These are phyloP conservation scores for Saturnispora sekii DNA, from an alignment of 805 yeast genomes.

Conservation along the genomic window DNA sequence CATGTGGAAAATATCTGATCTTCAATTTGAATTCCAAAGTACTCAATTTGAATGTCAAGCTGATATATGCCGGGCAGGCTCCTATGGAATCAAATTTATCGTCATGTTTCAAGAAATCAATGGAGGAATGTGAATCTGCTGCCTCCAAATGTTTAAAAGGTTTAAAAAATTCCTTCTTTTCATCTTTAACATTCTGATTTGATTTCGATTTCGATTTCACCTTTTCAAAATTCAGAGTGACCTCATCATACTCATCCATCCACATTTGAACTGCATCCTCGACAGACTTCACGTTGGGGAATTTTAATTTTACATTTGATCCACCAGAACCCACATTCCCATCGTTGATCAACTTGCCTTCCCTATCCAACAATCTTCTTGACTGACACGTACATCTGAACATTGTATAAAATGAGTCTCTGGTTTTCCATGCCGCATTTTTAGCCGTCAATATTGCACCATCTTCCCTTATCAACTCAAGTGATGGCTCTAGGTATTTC, in stretches of 20 bases:
- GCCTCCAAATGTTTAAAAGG: constrained; percentile 6
- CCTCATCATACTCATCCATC: constrained; percentile 4
- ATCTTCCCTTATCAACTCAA: background rate
- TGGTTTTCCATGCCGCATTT: constrained; percentile 8
- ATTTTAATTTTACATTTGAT: background rate
- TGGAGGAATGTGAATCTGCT: constrained; percentile 1
- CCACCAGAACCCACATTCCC: background rate
- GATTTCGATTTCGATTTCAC: background rate
- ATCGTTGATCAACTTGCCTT: constrained; percentile 1
- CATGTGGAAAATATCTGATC: constrained; percentile 6
- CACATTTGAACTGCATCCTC: constrained; percentile 5
- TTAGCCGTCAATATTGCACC: constrained; percentile 1
- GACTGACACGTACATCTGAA: constrained; percentile 5
- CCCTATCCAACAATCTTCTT: constrained; percentile 1
- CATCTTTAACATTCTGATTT: background rate
- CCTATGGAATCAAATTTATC: constrained; percentile 3
- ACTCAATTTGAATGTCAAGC: constrained; percentile 6
- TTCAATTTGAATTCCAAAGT: constrained; percentile 7
- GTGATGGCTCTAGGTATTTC: background rate
- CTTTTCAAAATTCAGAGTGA: background rate
- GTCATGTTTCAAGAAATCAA: constrained; percentile 6
- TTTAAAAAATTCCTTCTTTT: constrained; percentile 3
- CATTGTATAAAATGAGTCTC: constrained; percentile 7
- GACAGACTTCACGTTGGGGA: background rate
- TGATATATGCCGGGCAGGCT: constrained; percentile 4